phyloP scores from a whole-genome alignment of 345 rosid species.

The Psidium friedrichsthalianum region DNA sequence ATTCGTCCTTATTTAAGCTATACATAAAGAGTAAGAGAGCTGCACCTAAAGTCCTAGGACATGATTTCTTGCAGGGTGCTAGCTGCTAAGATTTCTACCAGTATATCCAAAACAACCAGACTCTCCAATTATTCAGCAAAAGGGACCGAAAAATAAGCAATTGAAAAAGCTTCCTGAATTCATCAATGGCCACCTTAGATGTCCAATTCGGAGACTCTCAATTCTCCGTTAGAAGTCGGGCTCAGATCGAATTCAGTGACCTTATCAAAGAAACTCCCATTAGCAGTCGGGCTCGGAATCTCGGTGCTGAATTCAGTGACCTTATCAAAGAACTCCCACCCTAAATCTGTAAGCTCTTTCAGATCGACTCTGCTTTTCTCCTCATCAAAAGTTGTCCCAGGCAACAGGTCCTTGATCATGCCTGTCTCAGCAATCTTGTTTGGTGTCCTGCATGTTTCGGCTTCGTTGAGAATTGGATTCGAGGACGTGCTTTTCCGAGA shows the following conservation, averaged over 20 bases:
- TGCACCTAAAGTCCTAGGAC: not conserved
- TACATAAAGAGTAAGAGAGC: not conserved
- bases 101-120: not conserved
- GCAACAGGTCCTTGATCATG: conserved; percentile 9
- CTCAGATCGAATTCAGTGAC: not conserved
- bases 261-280: conserved; percentile 12
- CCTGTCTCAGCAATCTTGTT: conserved; percentile 19
- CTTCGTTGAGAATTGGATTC: not conserved
- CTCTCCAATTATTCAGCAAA: not conserved
- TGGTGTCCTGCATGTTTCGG: conserved; percentile 5
- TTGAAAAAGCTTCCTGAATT: not conserved
- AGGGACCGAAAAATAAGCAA: not conserved
- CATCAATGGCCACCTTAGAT: not conserved
- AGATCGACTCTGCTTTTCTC: conserved; percentile 4
- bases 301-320: not conserved
- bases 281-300: not conserved
- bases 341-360: conserved; percentile 41
- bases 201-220: not conserved
- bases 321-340: conserved; percentile 22
- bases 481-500: conserved; percentile 30
- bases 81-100: not conserved
- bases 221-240: not conserved
- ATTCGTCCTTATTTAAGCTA: not conserved
- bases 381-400: conserved; percentile 1
- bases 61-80: not conserved